A percentile compares a stretch with the other conserved stretches of the same genome.
phyloP scores from a whole-genome alignment of 495 filamentous ascomycete genomes.

The Aspergillus mulundensis region DNA sequence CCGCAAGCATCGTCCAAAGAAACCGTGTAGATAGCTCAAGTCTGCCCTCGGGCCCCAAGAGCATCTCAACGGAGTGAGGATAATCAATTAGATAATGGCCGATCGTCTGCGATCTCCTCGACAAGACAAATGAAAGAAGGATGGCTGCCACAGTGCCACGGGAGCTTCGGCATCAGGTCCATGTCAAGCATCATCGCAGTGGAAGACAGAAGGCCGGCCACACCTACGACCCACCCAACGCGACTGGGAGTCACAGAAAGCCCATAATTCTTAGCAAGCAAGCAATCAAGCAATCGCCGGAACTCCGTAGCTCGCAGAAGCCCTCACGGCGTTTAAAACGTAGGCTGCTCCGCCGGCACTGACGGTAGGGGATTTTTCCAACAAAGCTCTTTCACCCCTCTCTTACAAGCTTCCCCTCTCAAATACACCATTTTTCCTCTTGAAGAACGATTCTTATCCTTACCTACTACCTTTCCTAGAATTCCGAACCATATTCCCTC shows the following conservation, averaged over 20 bases:
- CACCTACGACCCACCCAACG: conserved; percentile 11
- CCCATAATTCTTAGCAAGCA: conserved; percentile 15
- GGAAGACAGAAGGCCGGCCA: conserved; percentile 15
- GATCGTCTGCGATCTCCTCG: neutral
- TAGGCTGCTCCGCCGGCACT: conserved; percentile 38
- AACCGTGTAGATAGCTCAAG: neutral
- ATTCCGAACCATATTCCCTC: conserved; percentile 15
- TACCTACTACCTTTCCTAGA: conserved; percentile 6
- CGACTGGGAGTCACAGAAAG: conserved; percentile 7
- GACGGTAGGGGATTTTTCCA: conserved; percentile 28
- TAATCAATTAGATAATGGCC: conserved; percentile 9
- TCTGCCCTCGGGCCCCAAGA: neutral
- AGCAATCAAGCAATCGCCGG: conserved; percentile 9
- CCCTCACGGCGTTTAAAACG: conserved; percentile 37
- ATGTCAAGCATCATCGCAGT: conserved; percentile 6
- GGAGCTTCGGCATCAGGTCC: conserved; percentile 9
- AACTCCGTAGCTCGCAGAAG: conserved; percentile 14
- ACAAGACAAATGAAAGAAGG: neutral
- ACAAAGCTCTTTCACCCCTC: conserved; percentile 18
- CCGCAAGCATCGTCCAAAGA: neutral
- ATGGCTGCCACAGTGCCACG: conserved; percentile 1
- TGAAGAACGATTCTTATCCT: neutral
- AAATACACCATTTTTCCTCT: neutral
- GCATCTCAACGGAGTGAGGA: neutral
- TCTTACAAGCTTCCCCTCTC: conserved; percentile 13